These are phyloP conservation scores for Xylariaceae sp. DNA, from an alignment of 2,329 filamentous ascomycete genomes.

Conservation along the genomic window DNA sequence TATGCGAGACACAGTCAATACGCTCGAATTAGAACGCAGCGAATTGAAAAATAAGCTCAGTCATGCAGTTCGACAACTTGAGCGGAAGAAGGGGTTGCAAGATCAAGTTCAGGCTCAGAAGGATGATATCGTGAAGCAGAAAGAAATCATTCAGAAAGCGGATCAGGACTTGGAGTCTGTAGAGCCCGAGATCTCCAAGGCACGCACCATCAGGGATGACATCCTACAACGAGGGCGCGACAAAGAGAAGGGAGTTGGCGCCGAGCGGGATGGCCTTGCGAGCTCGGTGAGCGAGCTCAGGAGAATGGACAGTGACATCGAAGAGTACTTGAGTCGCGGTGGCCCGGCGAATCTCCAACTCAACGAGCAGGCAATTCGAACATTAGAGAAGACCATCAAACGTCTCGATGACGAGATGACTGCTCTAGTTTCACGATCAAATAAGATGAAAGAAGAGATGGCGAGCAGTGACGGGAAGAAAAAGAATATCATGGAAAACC, in stretches of 20 bases:
- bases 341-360: conserved; percentile 65
- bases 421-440: conserved; percentile 62
- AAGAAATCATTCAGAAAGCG: conserved; percentile 60
- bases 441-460: conserved; percentile 70
- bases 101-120: conserved; percentile 69
- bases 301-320: conserved; percentile 70
- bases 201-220: conserved; percentile 71
- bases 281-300: conserved; percentile 73
- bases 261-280: conserved; percentile 64
- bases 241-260: conserved; percentile 66
- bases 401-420: conserved; percentile 62
- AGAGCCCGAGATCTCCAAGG: conserved; percentile 68
- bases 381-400: conserved; percentile 60
- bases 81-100: conserved; percentile 69
- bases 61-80: conserved; percentile 65
- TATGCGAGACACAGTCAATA: conserved; percentile 59
- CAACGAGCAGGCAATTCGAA: conserved; percentile 63
- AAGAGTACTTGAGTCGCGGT: conserved; percentile 69
- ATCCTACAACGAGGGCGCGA: conserved; percentile 63
- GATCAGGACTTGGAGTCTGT: conserved; percentile 71
- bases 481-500: conserved; percentile 81
- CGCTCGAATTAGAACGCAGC: conserved; percentile 70
- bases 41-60: conserved; percentile 69
- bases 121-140: conserved; percentile 61
- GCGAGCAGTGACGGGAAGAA: conserved; percentile 76